Evolutionary conservation across 2,329 filamentous ascomycete species (phyloP).

Genomic region (Clonostachys byssicola): DNA sequence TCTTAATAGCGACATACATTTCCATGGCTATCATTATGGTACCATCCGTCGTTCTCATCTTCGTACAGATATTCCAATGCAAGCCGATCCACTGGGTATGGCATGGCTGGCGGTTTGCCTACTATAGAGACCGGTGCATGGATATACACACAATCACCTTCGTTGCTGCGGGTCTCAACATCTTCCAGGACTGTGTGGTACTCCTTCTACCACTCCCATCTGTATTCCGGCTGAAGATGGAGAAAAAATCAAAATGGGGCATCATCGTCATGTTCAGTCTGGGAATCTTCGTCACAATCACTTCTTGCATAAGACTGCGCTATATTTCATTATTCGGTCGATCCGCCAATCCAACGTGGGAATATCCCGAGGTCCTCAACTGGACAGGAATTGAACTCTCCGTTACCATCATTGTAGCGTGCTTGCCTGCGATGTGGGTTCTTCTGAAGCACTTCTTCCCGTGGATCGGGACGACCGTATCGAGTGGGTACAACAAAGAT

Average conservation of each 20-base stretch:
- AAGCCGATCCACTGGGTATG: conserved; percentile 26
- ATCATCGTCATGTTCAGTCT: conserved; percentile 38
- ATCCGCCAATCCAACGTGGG: conserved; percentile 32
- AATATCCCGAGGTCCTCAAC: conserved; percentile 31
- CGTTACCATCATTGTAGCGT: conserved; percentile 32
- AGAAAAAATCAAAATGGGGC: conserved; percentile 35
- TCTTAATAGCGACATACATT: conserved; percentile 19
- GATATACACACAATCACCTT: conserved; percentile 25
- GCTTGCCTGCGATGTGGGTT: conserved; percentile 30
- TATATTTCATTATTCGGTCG: conserved; percentile 23
- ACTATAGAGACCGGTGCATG: conserved; percentile 8
- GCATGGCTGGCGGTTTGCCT: conserved; percentile 9
- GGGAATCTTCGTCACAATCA: conserved; percentile 30
- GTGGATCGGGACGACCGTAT: not conserved
- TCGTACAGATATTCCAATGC: conserved; percentile 38
- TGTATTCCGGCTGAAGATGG: conserved; percentile 28
- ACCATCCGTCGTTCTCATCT: conserved; percentile 26
- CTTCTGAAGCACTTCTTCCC: conserved; percentile 11
- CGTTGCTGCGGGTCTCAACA: conserved; percentile 36
- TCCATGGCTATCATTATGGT: conserved; percentile 24
- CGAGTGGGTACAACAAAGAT: conserved; percentile 1
- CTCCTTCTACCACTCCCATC: conserved; percentile 35
- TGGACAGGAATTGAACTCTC: conserved; percentile 38
- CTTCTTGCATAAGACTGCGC: conserved; percentile 27
- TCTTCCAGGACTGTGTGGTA: conserved; percentile 37